phyloP scores from a whole-genome alignment of 441 rosid species.

The Populus hybrid region DNA sequence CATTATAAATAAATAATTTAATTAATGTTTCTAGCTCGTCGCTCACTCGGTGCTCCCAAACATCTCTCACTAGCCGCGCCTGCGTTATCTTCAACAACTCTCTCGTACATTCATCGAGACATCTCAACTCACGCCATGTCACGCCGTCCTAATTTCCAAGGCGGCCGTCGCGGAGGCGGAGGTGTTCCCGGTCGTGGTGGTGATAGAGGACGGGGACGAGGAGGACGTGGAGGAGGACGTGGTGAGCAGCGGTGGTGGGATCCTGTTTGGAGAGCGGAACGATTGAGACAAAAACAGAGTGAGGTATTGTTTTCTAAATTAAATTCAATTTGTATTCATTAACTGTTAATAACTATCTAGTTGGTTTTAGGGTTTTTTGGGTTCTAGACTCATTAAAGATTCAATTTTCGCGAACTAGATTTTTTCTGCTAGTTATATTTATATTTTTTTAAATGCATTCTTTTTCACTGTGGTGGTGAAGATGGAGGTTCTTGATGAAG shows the following conservation, averaged over 20 bases:
- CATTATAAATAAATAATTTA: neutral
- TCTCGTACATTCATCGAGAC: slow-evolving; percentile 10
- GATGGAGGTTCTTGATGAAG: slow-evolving; percentile 81
- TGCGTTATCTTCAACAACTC: neutral
- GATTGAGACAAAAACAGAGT: slow-evolving; percentile 64
- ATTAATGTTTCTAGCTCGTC: neutral
- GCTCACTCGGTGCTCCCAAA: slow-evolving; percentile 9
- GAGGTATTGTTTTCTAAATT: slow-evolving; percentile 45
- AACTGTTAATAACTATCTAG: neutral
- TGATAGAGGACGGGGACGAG: slow-evolving; percentile 38
- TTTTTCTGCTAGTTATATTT: neutral
- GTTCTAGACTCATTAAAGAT: neutral
- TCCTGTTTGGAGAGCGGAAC: slow-evolving; percentile 97
- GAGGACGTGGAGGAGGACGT: slow-evolving; percentile 54
- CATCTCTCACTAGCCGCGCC: neutral
- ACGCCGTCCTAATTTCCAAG: slow-evolving; percentile 65
- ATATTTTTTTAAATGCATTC: neutral
- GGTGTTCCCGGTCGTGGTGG: slow-evolving; percentile 37
- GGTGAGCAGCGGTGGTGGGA: slow-evolving; percentile 99
- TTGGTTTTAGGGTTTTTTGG: neutral
- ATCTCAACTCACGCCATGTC: slow-evolving; percentile 21
- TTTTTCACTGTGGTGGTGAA: slow-evolving; percentile 14
- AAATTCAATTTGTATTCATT: neutral
- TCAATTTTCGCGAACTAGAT: neutral
- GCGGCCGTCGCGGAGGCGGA: slow-evolving; percentile 61